phyloP scores from a whole-genome alignment of 192 early-diverging fungal species.

The Backusella luteola region DNA sequence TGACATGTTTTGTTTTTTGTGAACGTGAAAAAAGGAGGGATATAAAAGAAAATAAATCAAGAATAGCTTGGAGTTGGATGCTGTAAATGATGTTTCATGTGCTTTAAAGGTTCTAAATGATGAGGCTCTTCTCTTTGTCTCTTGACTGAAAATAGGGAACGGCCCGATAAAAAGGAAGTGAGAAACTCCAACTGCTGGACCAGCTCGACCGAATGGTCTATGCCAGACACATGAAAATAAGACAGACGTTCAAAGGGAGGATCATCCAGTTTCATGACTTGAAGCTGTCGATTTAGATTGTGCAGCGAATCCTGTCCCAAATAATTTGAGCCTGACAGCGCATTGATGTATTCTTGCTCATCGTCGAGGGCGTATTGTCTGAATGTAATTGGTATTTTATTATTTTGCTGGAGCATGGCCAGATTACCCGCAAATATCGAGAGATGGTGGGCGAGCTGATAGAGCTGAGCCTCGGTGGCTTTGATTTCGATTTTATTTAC shows the following conservation, averaged over 20 bases:
- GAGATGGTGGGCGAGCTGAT: slow-evolving; percentile 18
- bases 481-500: slow-evolving; percentile 24
- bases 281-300: slow-evolving; percentile 3
- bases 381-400: slow-evolving; percentile 29
- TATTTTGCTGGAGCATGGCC: slow-evolving; percentile 23
- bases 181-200: slow-evolving; percentile 11
- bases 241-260: slow-evolving; percentile 17
- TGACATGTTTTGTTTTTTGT: neutral
- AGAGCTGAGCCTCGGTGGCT: neutral
- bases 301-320: slow-evolving; percentile 16
- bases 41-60: neutral
- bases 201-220: neutral
- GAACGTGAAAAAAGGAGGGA: neutral
- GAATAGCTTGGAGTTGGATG: neutral
- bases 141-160: neutral
- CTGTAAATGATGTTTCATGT: slow-evolving; percentile 8
- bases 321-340: neutral
- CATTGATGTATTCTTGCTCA: neutral
- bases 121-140: slow-evolving; percentile 2
- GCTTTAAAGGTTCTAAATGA: neutral
- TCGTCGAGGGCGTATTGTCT: slow-evolving; percentile 23
- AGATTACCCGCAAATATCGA: slow-evolving; percentile 30
- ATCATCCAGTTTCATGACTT: slow-evolving; percentile 14
- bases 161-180: slow-evolving; percentile 11
- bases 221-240: slow-evolving; percentile 1